phyloP scores from a whole-genome alignment of 352 stramenopile species.

The Phytophthora syringae region DNA sequence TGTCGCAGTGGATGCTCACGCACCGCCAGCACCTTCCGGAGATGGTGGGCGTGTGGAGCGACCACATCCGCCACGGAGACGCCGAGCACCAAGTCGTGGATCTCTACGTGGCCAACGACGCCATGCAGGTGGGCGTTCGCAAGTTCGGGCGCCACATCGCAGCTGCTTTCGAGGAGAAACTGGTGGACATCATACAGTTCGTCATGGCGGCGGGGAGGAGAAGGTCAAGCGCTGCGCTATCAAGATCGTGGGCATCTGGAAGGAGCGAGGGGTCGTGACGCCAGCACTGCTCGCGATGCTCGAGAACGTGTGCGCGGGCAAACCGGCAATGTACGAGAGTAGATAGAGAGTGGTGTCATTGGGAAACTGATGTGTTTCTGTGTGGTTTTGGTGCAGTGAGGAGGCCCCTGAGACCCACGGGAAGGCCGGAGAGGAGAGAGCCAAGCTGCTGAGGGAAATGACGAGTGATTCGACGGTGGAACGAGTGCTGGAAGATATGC shows the following conservation, averaged over 20 bases:
- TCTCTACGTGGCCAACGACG: slow-evolving; percentile 87
- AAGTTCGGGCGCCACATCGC: slow-evolving; percentile 80
- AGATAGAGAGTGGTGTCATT: neutral
- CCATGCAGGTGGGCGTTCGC: slow-evolving; percentile 85
- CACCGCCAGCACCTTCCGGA: slow-evolving; percentile 59
- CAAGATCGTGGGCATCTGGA: slow-evolving; percentile 90
- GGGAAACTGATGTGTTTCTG: no score
- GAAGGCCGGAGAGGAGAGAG: slow-evolving; percentile 35
- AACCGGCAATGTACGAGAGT: slow-evolving; percentile 57
- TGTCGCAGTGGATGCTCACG: slow-evolving; percentile 81
- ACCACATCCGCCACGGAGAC: slow-evolving; percentile 54
- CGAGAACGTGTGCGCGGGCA: slow-evolving; percentile 78
- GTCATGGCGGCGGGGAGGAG: slow-evolving; percentile 73
- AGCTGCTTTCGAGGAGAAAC: slow-evolving; percentile 59
- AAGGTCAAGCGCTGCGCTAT: slow-evolving; percentile 87
- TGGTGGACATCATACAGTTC: slow-evolving; percentile 66
- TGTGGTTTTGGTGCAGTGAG: slow-evolving; percentile 39
- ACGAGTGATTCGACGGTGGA: slow-evolving; percentile 49
- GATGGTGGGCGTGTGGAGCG: slow-evolving; percentile 69
- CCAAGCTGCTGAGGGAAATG: slow-evolving; percentile 46
- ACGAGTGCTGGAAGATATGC: slow-evolving; percentile 66
- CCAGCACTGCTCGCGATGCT: slow-evolving; percentile 61
- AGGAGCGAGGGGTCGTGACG: slow-evolving; percentile 73
- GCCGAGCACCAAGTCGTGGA: slow-evolving; percentile 82
- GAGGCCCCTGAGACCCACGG: slow-evolving; percentile 26